phyloP scores from a whole-genome alignment of 192 early-diverging fungal species.

The Chytriomyces hyalinus region DNA sequence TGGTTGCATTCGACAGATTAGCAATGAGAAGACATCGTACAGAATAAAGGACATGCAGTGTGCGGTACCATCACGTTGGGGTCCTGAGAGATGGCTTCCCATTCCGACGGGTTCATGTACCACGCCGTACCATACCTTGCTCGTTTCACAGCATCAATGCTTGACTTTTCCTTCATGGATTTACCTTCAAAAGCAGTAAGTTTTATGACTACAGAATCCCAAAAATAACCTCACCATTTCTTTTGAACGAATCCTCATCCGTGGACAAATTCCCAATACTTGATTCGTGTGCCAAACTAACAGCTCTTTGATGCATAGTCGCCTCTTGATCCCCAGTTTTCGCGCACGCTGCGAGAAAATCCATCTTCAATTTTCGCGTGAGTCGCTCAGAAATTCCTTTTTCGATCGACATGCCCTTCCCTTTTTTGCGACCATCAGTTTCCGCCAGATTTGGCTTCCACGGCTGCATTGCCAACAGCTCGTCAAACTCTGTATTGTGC shows the following conservation, averaged over 20 bases:
- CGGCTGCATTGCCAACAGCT: background rate
- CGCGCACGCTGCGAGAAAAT: background rate
- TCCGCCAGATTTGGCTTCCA: background rate
- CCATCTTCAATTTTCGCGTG: background rate
- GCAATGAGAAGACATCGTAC: background rate
- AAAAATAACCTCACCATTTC: too few relatives aligned
- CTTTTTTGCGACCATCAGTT: background rate
- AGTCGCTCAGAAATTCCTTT: background rate
- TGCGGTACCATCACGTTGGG: background rate
- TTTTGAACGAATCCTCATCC: too few relatives aligned
- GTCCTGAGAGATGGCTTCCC: background rate
- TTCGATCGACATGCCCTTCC: background rate
- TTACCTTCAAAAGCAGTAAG: too few relatives aligned
- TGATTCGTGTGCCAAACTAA: too few relatives aligned
- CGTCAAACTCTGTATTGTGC: background rate
- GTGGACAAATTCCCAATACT: too few relatives aligned
- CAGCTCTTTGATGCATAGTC: too few relatives aligned
- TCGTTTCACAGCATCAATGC: background rate
- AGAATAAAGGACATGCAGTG: background rate
- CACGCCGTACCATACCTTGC: background rate
- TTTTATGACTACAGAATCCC: too few relatives aligned
- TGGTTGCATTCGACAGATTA: background rate
- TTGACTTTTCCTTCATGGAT: too few relatives aligned
- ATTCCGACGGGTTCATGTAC: background rate
- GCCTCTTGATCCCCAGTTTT: too few relatives aligned